These are phyloP conservation scores for Saposhnikovia divaricata DNA, from an alignment of 129 eudicot species.

Conservation along the genomic window DNA sequence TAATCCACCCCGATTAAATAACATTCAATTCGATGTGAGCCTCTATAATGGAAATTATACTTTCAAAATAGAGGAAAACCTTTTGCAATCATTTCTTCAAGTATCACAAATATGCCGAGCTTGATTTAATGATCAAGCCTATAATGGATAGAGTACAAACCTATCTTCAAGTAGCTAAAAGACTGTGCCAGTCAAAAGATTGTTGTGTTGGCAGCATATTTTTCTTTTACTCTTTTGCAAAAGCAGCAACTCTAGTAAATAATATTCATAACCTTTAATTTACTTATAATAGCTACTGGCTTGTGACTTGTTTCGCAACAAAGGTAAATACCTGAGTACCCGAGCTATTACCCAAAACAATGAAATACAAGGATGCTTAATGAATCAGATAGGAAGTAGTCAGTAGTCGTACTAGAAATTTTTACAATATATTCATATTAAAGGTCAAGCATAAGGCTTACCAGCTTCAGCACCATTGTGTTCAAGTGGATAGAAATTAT, in stretches of 20 bases:
- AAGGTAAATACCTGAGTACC: neutral
- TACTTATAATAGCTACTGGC: neutral
- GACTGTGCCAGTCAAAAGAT: neutral
- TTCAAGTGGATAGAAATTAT: conserved; percentile 33
- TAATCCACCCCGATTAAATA: neutral
- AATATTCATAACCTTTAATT: too few relatives aligned
- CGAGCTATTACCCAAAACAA: neutral
- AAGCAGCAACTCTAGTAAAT: neutral
- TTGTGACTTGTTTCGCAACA: neutral
- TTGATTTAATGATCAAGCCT: neutral
- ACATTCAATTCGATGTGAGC: neutral
- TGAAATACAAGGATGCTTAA: neutral
- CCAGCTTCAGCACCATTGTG: conserved; percentile 32
- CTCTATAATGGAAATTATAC: neutral
- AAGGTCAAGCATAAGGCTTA: conserved; percentile 17
- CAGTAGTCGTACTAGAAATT: neutral
- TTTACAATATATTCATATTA: neutral
- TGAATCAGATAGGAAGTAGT: neutral
- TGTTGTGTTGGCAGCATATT: neutral
- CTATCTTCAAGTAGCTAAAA: neutral
- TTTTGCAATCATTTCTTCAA: neutral
- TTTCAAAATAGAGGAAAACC: neutral
- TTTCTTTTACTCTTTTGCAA: neutral
- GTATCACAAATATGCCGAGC: neutral
- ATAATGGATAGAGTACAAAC: neutral